A percentile compares a stretch with the other conserved stretches of the same genome.
Evolutionary conservation across 345 rosid genomes (phyloP).

Genomic region (Microthlaspi erraticum): DNA sequence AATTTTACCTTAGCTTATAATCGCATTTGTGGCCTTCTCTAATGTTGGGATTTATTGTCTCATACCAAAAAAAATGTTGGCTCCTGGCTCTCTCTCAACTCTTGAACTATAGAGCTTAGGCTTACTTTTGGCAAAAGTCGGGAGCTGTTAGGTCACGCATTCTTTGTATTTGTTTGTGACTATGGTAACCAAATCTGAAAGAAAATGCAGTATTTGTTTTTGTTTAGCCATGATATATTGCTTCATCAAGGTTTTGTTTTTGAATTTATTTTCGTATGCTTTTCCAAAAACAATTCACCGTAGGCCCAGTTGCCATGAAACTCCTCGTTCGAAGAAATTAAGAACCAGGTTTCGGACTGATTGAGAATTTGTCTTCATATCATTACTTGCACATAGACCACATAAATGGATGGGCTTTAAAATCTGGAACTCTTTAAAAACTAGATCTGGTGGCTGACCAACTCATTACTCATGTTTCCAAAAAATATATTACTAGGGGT

Average conservation of each 20-base stretch:
- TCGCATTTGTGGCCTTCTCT: slow-evolving; percentile 22
- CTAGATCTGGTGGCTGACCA: background rate
- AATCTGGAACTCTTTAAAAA: too few species aligned
- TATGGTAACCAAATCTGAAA: slow-evolving; percentile 19
- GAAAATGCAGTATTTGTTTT: slow-evolving; percentile 27
- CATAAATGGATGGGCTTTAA: too few species aligned
- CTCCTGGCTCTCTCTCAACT: background rate
- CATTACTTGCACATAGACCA: too few species aligned
- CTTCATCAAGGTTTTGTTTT: background rate
- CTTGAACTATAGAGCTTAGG: slow-evolving; percentile 24
- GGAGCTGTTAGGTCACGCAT: slow-evolving; percentile 29
- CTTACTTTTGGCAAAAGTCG: slow-evolving; percentile 25
- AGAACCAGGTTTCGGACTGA: too few species aligned
- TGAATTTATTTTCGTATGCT: background rate
- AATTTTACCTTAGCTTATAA: slow-evolving; percentile 22
- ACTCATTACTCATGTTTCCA: background rate
- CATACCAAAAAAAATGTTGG: slow-evolving; percentile 17
- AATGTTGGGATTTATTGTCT: slow-evolving; percentile 18
- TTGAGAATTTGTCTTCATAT: too few species aligned
- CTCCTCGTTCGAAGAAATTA: too few species aligned
- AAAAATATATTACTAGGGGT: slow-evolving; percentile 47
- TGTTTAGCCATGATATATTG: background rate
- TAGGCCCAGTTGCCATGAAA: too few species aligned
- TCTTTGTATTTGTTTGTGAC: slow-evolving; percentile 39
- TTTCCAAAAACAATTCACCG: too few species aligned